Evolutionary conservation across 2,329 filamentous ascomycete genomes (phyloP), one percentile per base, ranked within the genome.

Genomic region (Aciculosporium take): DNA sequence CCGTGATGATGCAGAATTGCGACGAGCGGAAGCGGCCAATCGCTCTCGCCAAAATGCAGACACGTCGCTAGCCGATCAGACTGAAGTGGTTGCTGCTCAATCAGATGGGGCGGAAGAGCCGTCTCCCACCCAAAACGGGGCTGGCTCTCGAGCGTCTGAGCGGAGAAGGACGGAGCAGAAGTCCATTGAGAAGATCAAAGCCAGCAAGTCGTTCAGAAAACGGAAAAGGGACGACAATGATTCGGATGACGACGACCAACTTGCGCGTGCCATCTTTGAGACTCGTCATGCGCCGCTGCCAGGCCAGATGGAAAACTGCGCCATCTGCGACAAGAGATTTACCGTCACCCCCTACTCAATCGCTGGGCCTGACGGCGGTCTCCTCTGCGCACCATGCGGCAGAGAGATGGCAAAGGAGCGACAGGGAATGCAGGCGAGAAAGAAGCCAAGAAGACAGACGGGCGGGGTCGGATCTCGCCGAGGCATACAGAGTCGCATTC

Each of bases 341-440:
- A 94, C 86, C 0, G 88, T 96, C 34, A 95, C 89, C 0, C 74
- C 85, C 0, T 95, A 95, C 63, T 87, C 82, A 47, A 81, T 86
- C 49, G 74, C 79, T 23, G 86, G 84, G 0, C 82, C 84, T 0
- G 70, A 81, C n/a, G 88, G 88, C 4, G 86, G 86, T 13, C 67
- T 96, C n/a, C 67, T 95, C 2, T 96, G 89, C 56, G 70, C 71
- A 3, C 77, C 83, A 18, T 96, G 89, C 54, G 82, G 84, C 18
- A 87, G 82, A 52, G 75, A 84, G 46, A 60, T 83, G 39, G 73
- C 74, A 31, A 80, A 84, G 43, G 80, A 81, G 45, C 64, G 68
- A 17, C 63, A 68, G 24, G 53, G 56, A n/a, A 42, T 52, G 1
- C 54, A 55, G 8, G 53, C 53, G 1, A 58, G 56, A 42, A 66